Evolutionary conservation across 768 basidiomycete genomes (phyloP).

Genomic region (Pholiota conissans): DNA sequence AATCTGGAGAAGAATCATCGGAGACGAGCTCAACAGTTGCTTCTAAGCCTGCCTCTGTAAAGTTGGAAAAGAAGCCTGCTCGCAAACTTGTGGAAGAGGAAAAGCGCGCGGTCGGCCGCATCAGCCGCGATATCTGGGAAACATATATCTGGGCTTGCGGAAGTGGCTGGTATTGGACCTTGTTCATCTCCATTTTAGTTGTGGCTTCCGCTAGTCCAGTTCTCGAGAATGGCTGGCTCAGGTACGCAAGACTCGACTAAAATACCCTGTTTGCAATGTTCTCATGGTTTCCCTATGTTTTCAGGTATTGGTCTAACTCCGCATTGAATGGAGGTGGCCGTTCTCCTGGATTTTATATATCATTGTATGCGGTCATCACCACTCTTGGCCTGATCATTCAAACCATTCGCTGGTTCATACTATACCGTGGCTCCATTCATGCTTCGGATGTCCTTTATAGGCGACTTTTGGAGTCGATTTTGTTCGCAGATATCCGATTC

Average conservation of each 20-base stretch:
- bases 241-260: slow-evolving; percentile 27
- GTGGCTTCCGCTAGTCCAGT: slow-evolving; percentile 66
- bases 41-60: slow-evolving; percentile 22
- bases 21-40: slow-evolving; percentile 40
- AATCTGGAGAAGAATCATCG: slow-evolving; percentile 43
- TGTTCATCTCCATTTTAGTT: slow-evolving; percentile 52
- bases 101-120: slow-evolving; percentile 72
- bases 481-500: slow-evolving; percentile 13
- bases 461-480: slow-evolving; percentile 5
- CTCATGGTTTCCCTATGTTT: neutral
- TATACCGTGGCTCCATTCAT: slow-evolving; percentile 78
- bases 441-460: slow-evolving; percentile 8
- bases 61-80: slow-evolving; percentile 43
- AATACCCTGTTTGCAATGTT: neutral
- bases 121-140: slow-evolving; percentile 64
- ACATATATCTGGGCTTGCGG: slow-evolving; percentile 38
- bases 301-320: slow-evolving; percentile 60
- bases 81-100: slow-evolving; percentile 87
- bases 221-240: slow-evolving; percentile 71
- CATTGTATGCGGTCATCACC: slow-evolving; percentile 61
- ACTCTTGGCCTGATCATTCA: slow-evolving; percentile 46
- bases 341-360: slow-evolving; percentile 61
- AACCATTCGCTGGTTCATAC: slow-evolving; percentile 66
- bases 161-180: slow-evolving; percentile 55
- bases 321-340: slow-evolving; percentile 39